Conservation (phyloP, 1,139 yeast genomes). For the Kodamaea arcana region DNA sequence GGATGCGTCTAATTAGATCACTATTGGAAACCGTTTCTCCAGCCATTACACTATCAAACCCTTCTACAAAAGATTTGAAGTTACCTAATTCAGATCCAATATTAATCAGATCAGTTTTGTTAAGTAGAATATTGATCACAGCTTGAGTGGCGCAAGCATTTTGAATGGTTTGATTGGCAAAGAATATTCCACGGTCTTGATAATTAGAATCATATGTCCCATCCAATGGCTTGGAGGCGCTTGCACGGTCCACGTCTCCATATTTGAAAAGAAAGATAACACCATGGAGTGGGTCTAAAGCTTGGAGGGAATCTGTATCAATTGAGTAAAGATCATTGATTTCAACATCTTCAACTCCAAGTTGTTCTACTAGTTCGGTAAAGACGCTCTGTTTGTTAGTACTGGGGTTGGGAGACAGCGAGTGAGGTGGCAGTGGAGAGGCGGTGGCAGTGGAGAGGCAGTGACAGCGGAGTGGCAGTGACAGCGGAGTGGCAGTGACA, state of each 20-base stretch:
- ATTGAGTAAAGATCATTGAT: constrained; percentile 58
- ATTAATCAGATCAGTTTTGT: constrained; percentile 30
- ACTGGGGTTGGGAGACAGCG: not conserved
- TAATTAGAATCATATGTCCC: constrained; percentile 45
- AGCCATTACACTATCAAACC: constrained; percentile 54
- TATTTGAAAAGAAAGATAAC: constrained; percentile 64
- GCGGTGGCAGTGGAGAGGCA: too few species aligned
- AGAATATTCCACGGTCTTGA: constrained; percentile 41
- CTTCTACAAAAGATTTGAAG: constrained; percentile 49
- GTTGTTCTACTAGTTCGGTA: constrained; percentile 56
- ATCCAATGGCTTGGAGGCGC: constrained; percentile 32
- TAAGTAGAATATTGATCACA: constrained; percentile 54
- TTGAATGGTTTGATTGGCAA: constrained; percentile 64
- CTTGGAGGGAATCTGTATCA: constrained; percentile 43
- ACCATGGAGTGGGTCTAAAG: constrained; percentile 50
- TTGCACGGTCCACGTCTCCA: constrained; percentile 34
- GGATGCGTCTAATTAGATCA: constrained; percentile 54
- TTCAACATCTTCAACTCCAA: constrained; percentile 55
- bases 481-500: too few species aligned
- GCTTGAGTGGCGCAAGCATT: constrained; percentile 82
- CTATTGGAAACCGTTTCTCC: constrained; percentile 67
- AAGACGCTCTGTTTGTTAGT: constrained; percentile 50
- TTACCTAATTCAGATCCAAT: constrained; percentile 49
- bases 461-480: too few species aligned
- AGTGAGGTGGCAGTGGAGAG: too few species aligned